Base-by-base conservation (phyloP, 2,329 filamentous ascomycete species). In the Ophiostoma piceae region DNA sequence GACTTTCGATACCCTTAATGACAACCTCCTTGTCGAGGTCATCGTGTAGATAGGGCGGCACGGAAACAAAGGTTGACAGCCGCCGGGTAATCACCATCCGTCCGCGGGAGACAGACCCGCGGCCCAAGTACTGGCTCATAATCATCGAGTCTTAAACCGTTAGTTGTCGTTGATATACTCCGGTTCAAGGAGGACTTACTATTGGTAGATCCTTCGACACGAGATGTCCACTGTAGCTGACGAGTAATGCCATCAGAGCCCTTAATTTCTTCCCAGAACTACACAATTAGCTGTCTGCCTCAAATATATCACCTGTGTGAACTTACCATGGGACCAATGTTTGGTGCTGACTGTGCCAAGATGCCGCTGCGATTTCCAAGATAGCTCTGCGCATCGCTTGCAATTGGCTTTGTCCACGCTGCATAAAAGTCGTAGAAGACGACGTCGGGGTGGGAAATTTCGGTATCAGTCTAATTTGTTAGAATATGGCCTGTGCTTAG, bases 121-220 rank as follows among this genome's bases (percentile, higher is more conserved):
- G 51, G 11, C 51, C 51, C 51, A 57, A 26, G 51, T 57, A 57
- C 22, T 57, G 51, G 51, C 51, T 57, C 51, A 57, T 57, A 8
- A 57, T 57, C 51, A 57, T 57, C 2, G 51, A 57, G n/a, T 57
- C 51, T 57, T 11, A 6, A 29, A 11, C 1, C 3, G n/a, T 57
- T 14, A 57, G 51, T 26, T 22, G 0, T 12, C 2, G 22, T 35
- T 35, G 35, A 35, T 5, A 8, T 22, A 26, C n/a, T 29, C 3
- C 9, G 2, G 9, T 26, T 19, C 16, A 47, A n/a, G 5, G 1
- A 12, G 2, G 2, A 29, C 51, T 57, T 57, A 57, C 51, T 57
- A 7, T 57, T 57, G 8, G 51, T 57, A 3, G 51, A 57, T 26
- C 51, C 51, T 3, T 57, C 51, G 11, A 57, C 51, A 29, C 51